Evolutionary conservation across 1,139 yeast species (phyloP).

Genomic region (Chernovozyma sophiae-reginae): DNA sequence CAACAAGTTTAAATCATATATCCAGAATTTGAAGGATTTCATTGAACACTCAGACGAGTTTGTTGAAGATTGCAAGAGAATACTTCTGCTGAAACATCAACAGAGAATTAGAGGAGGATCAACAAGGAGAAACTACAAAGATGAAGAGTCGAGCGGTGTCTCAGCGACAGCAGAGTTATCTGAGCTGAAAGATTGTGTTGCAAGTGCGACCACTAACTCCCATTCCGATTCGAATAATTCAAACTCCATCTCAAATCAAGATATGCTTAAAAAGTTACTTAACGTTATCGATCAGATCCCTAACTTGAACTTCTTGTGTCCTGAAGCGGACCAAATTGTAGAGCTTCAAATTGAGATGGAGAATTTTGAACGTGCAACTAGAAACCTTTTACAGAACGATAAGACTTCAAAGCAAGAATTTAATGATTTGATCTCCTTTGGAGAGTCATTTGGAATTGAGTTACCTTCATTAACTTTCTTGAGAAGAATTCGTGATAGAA

Average conservation of each 20-base stretch:
- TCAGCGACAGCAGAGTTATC: slow-evolving; percentile 8
- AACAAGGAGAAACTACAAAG: slow-evolving; percentile 6
- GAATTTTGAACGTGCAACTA: slow-evolving; percentile 49
- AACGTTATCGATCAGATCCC: slow-evolving; percentile 46
- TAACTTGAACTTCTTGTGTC: slow-evolving; percentile 44
- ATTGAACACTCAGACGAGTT: slow-evolving; percentile 46
- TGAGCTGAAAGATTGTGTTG: not conserved
- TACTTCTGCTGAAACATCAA: slow-evolving; percentile 49
- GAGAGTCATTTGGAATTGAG: slow-evolving; percentile 56
- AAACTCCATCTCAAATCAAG: not conserved
- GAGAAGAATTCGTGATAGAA: slow-evolving; percentile 43
- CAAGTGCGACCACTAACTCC: no score
- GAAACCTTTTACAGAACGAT: slow-evolving; percentile 28
- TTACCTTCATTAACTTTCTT: slow-evolving; percentile 50
- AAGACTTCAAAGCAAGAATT: slow-evolving; percentile 31
- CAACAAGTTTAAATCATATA: slow-evolving; percentile 16
- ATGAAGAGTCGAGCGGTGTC: not conserved
- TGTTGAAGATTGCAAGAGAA: slow-evolving; percentile 53
- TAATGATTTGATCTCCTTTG: slow-evolving; percentile 46
- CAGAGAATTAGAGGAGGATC: slow-evolving; percentile 37
- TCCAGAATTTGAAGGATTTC: slow-evolving; percentile 39
- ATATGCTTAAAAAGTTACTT: slow-evolving; percentile 20
- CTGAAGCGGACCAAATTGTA: slow-evolving; percentile 58
- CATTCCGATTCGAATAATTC: not conserved
- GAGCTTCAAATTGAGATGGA: slow-evolving; percentile 54